Conservation (phyloP, 177 flowering plant species). For the Vitis hybrid region DNA sequence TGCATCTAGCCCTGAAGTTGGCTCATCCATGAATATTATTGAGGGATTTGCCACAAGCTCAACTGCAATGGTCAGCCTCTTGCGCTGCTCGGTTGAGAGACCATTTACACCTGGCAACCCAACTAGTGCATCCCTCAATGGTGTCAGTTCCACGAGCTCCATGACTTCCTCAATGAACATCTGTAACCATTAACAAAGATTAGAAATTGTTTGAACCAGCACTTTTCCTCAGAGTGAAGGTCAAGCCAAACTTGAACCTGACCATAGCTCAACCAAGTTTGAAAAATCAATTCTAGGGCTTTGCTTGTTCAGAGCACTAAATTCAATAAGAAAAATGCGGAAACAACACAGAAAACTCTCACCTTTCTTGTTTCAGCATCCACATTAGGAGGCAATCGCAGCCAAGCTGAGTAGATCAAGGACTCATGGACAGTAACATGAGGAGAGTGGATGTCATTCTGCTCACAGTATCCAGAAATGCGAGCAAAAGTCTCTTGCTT, state of each 20-base stretch:
- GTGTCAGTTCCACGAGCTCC: slow-evolving; percentile 53
- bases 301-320: too few species aligned
- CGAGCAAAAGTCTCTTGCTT: slow-evolving; percentile 65
- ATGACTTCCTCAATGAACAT: slow-evolving; percentile 63
- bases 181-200: slow-evolving; percentile 22
- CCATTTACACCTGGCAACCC: slow-evolving; percentile 82
- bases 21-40: slow-evolving; percentile 90
- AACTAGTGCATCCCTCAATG: slow-evolving; percentile 46
- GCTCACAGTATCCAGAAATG: slow-evolving; percentile 66
- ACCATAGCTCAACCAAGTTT: too few species aligned
- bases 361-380: slow-evolving; percentile 44
- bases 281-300: too few species aligned
- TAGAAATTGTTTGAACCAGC: neutral
- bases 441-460: slow-evolving; percentile 65
- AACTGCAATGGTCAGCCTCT: slow-evolving; percentile 82
- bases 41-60: slow-evolving; percentile 81
- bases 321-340: too few species aligned
- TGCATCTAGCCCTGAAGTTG: slow-evolving; percentile 92
- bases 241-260: neutral
- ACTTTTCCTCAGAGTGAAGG: neutral
- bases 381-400: slow-evolving; percentile 42
- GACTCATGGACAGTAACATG: slow-evolving; percentile 55
- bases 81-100: slow-evolving; percentile 84
- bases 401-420: slow-evolving; percentile 62
- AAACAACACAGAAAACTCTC: neutral